Evolutionary conservation across 805 yeast genomes (phyloP), one percentile per base, ranked within the genome.

Genomic region (Saccharomycopsis sp.): DNA sequence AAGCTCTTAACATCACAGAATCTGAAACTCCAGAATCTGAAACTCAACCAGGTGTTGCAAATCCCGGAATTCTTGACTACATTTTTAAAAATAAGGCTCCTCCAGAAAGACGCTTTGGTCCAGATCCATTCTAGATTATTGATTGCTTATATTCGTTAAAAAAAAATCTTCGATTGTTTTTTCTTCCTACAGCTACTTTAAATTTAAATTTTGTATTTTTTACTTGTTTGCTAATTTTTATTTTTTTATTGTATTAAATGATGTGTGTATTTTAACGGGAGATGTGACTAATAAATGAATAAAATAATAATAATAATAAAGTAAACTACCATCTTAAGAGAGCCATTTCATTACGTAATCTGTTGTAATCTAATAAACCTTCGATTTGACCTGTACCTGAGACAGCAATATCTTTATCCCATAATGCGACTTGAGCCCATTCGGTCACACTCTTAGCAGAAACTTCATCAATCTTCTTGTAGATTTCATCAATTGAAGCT

Each of bases 341-440:
- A 59, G 93, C 77, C 88, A 85, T 85, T 60, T 82, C 89, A 68
- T 80, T 81, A 81, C 95, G 82, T 65, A 79, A 69, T 79, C 90
- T 81, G 77, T 70, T 72, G 78, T 85, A 85, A 66, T 85, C 95
- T 62, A 84, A 71, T 66, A 85, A 71, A 54, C 72, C 86, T 74
- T 85, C 95, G 68, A 82, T 83, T 70, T 81, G 85, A 66, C 95
- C 95, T 53, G 85, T 76, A 66, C 84, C 93, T 49, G 90, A 74
- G 58, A 85, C 69, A 56, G 86, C 94, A 59, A 85, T 71, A 67
- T 85, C 95, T 65, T 75, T 84, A 68, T 85, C 94, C 85, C 87
- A 85, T 64, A 85, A 72, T 66, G 76, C 71, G 51, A 72, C 70
- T 59, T 74, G 74, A 54, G 93, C 90, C 93, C 93, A 85, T 41